Percentiles rank a stretch among this genome's conserved stretches.
Evolutionary conservation across 1,284 basidiomycete genomes (phyloP).

Genomic region (Naganishia albida): DNA sequence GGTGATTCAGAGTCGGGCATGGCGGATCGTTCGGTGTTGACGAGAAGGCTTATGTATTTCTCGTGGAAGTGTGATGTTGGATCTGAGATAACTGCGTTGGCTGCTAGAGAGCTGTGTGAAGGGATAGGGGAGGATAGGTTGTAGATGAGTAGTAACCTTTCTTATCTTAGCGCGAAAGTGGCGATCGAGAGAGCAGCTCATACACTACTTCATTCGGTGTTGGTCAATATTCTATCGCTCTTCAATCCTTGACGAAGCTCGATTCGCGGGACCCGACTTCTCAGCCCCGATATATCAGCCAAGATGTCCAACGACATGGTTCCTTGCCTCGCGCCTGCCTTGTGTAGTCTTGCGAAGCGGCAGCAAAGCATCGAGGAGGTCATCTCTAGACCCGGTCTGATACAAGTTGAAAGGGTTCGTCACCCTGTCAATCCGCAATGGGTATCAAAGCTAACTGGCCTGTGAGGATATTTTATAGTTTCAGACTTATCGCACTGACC

Average conservation of each 20-base stretch:
- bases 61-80: too few species aligned
- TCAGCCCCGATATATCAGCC: neutral
- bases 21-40: neutral
- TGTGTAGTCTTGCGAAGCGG: constrained; percentile 11
- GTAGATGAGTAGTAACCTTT: neutral
- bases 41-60: neutral
- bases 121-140: neutral
- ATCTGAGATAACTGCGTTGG: too few species aligned
- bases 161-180: constrained; percentile 13
- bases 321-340: constrained; percentile 15
- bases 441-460: neutral
- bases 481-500: constrained; percentile 6
- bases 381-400: constrained; percentile 4
- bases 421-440: neutral
- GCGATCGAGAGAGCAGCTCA: neutral
- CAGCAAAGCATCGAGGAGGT: constrained; percentile 11
- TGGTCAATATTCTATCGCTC: neutral
- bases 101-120: too few species aligned
- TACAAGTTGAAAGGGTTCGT: constrained; percentile 27
- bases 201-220: too few species aligned
- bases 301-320: constrained; percentile 21
- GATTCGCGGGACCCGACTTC: neutral
- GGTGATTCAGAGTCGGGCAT: constrained; percentile 33
- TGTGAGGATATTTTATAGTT: neutral
- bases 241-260: neutral